phyloP scores from a whole-genome alignment of 768 basidiomycete species.

The Suillus spraguei region DNA sequence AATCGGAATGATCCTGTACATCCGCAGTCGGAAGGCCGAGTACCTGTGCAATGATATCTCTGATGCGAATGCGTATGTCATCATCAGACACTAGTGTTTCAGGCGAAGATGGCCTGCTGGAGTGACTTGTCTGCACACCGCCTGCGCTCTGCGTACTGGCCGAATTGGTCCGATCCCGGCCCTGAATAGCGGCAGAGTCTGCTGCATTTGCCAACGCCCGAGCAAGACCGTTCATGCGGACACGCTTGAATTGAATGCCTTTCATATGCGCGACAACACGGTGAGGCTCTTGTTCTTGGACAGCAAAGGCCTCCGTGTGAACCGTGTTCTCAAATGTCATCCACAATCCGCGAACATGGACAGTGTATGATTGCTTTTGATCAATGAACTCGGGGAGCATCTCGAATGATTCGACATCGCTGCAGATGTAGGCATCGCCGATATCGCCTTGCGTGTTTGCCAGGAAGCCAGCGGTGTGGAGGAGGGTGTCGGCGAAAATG shows the following conservation, averaged over 20 bases:
- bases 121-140: constrained; percentile 10
- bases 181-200: constrained; percentile 14
- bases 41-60: constrained; percentile 45
- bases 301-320: constrained; percentile 52
- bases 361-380: constrained; percentile 42
- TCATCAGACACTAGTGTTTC: constrained; percentile 42
- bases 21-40: constrained; percentile 33
- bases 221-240: constrained; percentile 52
- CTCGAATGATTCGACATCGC: constrained; percentile 49
- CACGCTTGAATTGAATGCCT: constrained; percentile 60
- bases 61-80: constrained; percentile 29
- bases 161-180: constrained; percentile 28
- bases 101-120: constrained; percentile 35
- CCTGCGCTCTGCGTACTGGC: constrained; percentile 27
- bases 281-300: constrained; percentile 39
- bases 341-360: constrained; percentile 54
- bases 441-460: constrained; percentile 55
- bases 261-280: constrained; percentile 57
- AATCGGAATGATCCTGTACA: constrained; percentile 47
- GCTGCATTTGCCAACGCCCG: constrained; percentile 43
- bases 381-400: constrained; percentile 47
- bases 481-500: constrained; percentile 65
- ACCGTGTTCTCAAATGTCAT: constrained; percentile 47
- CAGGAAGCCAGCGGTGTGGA: constrained; percentile 73
- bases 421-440: constrained; percentile 67